Percentiles rank a stretch among this genome's conserved stretches.
Evolutionary conservation across 2,329 filamentous ascomycete genomes (phyloP).

Genomic region (Exophiala sp.): DNA sequence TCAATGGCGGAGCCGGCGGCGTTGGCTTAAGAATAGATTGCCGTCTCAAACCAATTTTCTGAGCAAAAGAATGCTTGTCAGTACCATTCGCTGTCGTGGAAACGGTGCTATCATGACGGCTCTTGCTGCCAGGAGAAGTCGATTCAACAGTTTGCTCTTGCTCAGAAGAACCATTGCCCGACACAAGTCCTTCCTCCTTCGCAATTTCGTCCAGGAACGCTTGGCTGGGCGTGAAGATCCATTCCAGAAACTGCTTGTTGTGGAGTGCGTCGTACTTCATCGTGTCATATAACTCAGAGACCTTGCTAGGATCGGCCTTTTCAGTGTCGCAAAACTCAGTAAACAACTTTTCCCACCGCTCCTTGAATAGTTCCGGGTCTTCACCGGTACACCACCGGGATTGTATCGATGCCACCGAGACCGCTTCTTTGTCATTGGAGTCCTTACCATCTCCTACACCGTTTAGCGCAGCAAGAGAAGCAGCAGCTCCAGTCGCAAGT

Average conservation of each 20-base stretch:
- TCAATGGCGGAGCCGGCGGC: conserved; percentile 42
- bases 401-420: conserved; percentile 69
- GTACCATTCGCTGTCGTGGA: conserved; percentile 9
- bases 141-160: conserved; percentile 18
- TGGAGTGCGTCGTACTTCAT: conserved; percentile 99
- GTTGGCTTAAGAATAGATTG: conserved; percentile 48
- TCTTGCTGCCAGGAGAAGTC: conserved; percentile 3
- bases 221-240: conserved; percentile 86
- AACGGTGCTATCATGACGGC: conserved; percentile 18
- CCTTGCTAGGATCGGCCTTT: conserved; percentile 98
- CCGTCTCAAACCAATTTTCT: conserved; percentile 49
- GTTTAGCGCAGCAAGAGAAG: conserved; percentile 49
- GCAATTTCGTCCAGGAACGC: conserved; percentile 40
- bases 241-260: conserved; percentile 93
- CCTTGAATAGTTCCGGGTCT: conserved; percentile 88
- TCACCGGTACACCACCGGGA: conserved; percentile 94
- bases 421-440: conserved; percentile 36
- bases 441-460: conserved; percentile 24
- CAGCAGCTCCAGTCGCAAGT: conserved; percentile 62
- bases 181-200: conserved; percentile 23
- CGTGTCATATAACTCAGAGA: conserved; percentile 96
- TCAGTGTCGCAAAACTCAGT: conserved; percentile 93
- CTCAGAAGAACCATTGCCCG: conserved; percentile 21
- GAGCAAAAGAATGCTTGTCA: conserved; percentile 35
- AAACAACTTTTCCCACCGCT: conserved; percentile 98